Conservation (phyloP, 2,329 filamentous ascomycete species). For the Intubia oerlemansii region DNA sequence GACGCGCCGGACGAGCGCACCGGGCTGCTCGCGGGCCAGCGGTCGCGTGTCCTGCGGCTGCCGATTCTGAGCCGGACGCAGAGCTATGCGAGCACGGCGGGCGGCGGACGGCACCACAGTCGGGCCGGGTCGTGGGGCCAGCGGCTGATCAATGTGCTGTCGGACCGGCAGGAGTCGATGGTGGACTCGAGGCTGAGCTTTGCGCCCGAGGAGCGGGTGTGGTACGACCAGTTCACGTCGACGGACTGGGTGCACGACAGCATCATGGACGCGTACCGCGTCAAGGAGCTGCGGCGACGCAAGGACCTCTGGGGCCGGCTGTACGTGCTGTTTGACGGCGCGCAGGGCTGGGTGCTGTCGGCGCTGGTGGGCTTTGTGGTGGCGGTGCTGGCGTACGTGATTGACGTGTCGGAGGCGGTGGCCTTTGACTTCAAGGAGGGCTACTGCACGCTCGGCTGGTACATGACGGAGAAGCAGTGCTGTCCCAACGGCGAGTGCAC, state of each 20-base stretch:
- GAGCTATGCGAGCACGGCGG: conserved; percentile 11
- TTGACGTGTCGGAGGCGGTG: conserved; percentile 68
- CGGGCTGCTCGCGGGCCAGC: conserved; percentile 9
- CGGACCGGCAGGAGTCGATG: conserved; percentile 34
- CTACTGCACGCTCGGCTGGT: conserved; percentile 55
- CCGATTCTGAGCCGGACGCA: conserved; percentile 11
- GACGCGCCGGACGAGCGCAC: conserved; percentile 13
- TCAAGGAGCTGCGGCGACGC: conserved; percentile 60
- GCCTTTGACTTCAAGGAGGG: conserved; percentile 86
- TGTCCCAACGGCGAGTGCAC: conserved; percentile 33
- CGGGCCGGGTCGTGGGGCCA: conserved; percentile 36
- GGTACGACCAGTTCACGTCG: conserved; percentile 97
- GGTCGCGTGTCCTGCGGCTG: conserved; percentile 6
- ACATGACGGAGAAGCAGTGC: conserved; percentile 45
- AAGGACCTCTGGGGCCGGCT: conserved; percentile 73
- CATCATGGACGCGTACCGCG: conserved; percentile 79
- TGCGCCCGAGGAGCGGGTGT: conserved; percentile 63
- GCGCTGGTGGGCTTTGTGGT: conserved; percentile 75
- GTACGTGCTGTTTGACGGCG: conserved; percentile 57
- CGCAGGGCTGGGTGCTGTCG: conserved; percentile 86
- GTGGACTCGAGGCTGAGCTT: conserved; percentile 43
- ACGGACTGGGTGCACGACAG: conserved; percentile 98
- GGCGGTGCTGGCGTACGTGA: conserved; percentile 67
- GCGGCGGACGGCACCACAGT: conserved; percentile 24
- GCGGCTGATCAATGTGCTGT: conserved; percentile 39